These are phyloP conservation scores for Cruciata laevipes DNA, from an alignment of 257 asterid genomes.

Conservation along the genomic window DNA sequence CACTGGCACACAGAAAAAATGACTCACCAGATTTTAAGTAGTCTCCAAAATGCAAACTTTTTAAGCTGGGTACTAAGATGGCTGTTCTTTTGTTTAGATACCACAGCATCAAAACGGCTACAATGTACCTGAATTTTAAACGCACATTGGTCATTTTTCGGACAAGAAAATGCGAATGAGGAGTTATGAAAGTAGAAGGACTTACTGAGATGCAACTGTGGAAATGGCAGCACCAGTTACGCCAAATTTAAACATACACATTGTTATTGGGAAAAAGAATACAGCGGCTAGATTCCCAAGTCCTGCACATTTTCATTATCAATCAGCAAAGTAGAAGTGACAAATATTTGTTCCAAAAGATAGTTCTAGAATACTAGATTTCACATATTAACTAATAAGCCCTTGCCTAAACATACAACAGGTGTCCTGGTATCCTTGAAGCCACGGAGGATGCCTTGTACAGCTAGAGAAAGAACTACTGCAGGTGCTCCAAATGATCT, in stretches of 20 bases:
- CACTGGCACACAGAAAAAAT: background rate
- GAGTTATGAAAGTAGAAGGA: conserved; percentile 5
- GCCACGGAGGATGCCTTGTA: conserved; percentile 43
- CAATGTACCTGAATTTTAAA: conserved; percentile 31
- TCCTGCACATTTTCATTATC: conserved; percentile 22
- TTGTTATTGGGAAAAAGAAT: conserved; percentile 33
- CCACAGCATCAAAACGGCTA: conserved; percentile 39
- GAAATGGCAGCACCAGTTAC: conserved; percentile 44
- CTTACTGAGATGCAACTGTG: conserved; percentile 41
- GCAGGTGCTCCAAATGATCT: conserved; percentile 50
- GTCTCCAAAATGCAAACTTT: conserved; percentile 26
- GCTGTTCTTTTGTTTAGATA: conserved; percentile 30
- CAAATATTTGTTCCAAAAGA: background rate
- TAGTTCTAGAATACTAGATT: too few species aligned
- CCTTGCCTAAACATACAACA: conserved; percentile 38
- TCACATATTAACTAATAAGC: background rate
- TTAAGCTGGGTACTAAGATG: conserved; percentile 28
- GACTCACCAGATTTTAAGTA: conserved; percentile 37
- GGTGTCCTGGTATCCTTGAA: conserved; percentile 38
- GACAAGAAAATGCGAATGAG: background rate
- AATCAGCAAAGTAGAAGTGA: background rate
- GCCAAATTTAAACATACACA: conserved; percentile 31
- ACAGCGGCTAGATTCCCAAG: conserved; percentile 33
- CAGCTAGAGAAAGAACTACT: conserved; percentile 36
- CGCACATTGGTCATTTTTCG: background rate